Evolutionary conservation across 495 filamentous ascomycete genomes (phyloP), one percentile per base, ranked within the genome.

Genomic region (Neohortaea acidophila): DNA sequence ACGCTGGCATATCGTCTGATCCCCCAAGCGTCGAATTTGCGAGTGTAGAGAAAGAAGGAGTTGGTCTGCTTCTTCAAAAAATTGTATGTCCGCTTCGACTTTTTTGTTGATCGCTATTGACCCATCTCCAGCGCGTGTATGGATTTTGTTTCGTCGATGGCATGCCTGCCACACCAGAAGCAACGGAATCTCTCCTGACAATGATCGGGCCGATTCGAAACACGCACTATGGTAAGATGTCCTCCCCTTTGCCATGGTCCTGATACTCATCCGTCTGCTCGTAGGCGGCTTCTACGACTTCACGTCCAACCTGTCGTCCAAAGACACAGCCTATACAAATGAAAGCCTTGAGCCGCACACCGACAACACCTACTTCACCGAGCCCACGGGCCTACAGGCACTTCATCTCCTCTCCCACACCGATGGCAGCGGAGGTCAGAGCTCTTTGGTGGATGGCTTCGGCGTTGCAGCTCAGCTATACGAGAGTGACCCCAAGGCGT

Each of bases 241-340:
- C 13, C 26, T 28, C 6, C 32, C 33, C 27, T 21, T 42, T 4
- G 26, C 23, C 17, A 6, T 26, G 12, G 22, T 41, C n/a, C 32
- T 52, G 13, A 51, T 30, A 17, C 21, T 2, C n/a, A 32, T 3
- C 37, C 14, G 13, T 29, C 26, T 25, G 19, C 17, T n/a, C 17
- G 21, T 14, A 77, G 73, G 79, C 45, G 84, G 80, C 19, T 94
- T 94, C 61, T 96, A 85, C 68, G 84, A 92, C 57, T 94, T 96
- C 57, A 86, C 78, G 1, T 74, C 86, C 21, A 81, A 94, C 54
- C 69, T 94, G 13, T 72, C 81, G 17, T 78, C 70, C 52, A 86
- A 84, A 54, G 87, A 96, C 52, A 92, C 79, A 4, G 87, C 87
- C n/a, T 96, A 94, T 57, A 94, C 86, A 11, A 77, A 69, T 41